These are phyloP conservation scores for Kingdonia uniflora DNA, from an alignment of 164 flowering plant genomes.

Conservation along the genomic window DNA sequence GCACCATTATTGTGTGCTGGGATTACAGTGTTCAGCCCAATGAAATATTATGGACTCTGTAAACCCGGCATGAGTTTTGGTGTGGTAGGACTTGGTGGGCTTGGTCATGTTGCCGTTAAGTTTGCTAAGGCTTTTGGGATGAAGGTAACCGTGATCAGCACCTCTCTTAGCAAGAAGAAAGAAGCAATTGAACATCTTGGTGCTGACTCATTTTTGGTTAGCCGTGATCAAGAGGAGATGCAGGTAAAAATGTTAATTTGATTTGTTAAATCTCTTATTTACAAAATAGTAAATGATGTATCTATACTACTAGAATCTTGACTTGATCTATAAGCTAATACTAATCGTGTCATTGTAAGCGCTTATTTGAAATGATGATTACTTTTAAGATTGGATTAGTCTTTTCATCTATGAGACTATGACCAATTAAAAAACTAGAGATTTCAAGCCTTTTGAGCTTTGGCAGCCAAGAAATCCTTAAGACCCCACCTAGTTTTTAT, in stretches of 20 bases:
- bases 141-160: constrained; percentile 66
- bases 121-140: constrained; percentile 54
- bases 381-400: too few relatives aligned
- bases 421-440: neutral
- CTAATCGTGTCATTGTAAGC: too few relatives aligned
- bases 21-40: constrained; percentile 38
- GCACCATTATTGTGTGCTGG: constrained; percentile 32
- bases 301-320: too few relatives aligned
- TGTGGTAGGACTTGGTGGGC: constrained; percentile 51
- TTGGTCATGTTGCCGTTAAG: constrained; percentile 54
- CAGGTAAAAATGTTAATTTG: constrained; percentile 27
- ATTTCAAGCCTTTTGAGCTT: neutral
- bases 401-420: too few relatives aligned
- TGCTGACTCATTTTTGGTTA: constrained; percentile 49
- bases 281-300: too few relatives aligned
- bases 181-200: constrained; percentile 51
- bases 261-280: too few relatives aligned
- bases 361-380: too few relatives aligned
- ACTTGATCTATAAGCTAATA: too few relatives aligned
- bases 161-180: constrained; percentile 41
- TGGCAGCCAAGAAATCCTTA: too few relatives aligned
- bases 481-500: too few relatives aligned
- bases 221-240: constrained; percentile 36
- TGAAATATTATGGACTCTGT: constrained; percentile 27
- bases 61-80: constrained; percentile 35